Evolutionary conservation across 148 eudicot genomes (phyloP).

Genomic region (Cornus suecica): DNA sequence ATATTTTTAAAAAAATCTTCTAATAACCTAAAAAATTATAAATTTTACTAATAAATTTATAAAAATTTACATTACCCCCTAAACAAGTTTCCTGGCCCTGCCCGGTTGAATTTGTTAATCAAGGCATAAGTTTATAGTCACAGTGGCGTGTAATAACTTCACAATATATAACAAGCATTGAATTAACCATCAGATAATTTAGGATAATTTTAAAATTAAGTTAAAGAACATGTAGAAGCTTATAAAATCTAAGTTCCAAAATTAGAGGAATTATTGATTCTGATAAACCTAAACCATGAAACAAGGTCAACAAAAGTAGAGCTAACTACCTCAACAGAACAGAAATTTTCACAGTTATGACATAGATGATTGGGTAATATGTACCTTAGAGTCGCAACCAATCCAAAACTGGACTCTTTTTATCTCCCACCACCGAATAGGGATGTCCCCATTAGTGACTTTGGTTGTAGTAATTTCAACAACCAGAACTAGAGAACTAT

Average conservation of each 20-base stretch:
- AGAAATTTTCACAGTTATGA: not conserved
- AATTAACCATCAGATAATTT: too few relatives aligned
- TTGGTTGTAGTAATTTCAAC: not conserved
- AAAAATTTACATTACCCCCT: too few relatives aligned
- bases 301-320: not conserved
- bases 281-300: not conserved
- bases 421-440: not conserved
- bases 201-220: not conserved
- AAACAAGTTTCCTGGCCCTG: too few relatives aligned
- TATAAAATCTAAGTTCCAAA: not conserved
- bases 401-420: not conserved
- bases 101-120: not conserved
- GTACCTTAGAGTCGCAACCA: not conserved
- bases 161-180: not conserved
- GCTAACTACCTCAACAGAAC: slow-evolving; percentile 1
- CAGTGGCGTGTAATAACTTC: not conserved
- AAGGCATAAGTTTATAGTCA: not conserved
- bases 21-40: too few relatives aligned
- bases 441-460: not conserved
- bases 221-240: not conserved
- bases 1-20: too few relatives aligned
- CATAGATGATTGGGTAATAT: not conserved
- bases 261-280: not conserved
- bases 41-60: too few relatives aligned
- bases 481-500: not conserved